Percentiles rank a stretch among this genome's conserved stretches.
phyloP scores from a whole-genome alignment of 2,329 filamentous ascomycete species.

The Cladosporium sp. region DNA sequence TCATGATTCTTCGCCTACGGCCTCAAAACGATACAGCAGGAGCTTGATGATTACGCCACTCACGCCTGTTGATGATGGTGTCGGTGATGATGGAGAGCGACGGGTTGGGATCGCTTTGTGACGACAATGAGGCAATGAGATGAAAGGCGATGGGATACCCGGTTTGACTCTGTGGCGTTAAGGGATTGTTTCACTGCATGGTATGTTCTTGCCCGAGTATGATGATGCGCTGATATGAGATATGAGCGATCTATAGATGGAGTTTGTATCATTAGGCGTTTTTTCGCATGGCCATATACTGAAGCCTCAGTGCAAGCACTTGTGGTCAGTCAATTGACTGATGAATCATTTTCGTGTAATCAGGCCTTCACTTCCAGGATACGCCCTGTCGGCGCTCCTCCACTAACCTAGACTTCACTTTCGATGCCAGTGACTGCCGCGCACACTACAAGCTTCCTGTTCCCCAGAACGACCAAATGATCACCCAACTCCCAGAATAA shows the following conservation, averaged over 20 bases:
- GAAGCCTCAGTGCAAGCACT: not conserved
- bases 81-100: not conserved
- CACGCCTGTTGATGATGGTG: not conserved
- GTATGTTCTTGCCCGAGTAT: not conserved
- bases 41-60: slow-evolving; percentile 26
- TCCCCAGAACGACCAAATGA: not conserved
- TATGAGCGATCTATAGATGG: not conserved
- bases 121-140: not conserved
- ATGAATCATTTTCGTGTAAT: not conserved
- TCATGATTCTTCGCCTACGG: slow-evolving; percentile 22
- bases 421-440: not conserved
- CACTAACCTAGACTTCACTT: not conserved
- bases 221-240: not conserved
- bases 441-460: not conserved
- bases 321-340: not conserved
- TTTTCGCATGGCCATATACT: not conserved
- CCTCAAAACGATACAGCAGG: slow-evolving; percentile 30
- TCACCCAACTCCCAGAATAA: not conserved
- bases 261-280: not conserved
- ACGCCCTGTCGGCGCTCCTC: not conserved
- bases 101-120: not conserved
- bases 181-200: not conserved
- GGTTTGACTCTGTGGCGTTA: not conserved
- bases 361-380: not conserved
- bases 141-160: not conserved